A percentile compares a stretch with the other conserved stretches of the same genome.
Evolutionary conservation across 176 grass and related monocot species (phyloP).

Genomic region (Oryza glumipatula): DNA sequence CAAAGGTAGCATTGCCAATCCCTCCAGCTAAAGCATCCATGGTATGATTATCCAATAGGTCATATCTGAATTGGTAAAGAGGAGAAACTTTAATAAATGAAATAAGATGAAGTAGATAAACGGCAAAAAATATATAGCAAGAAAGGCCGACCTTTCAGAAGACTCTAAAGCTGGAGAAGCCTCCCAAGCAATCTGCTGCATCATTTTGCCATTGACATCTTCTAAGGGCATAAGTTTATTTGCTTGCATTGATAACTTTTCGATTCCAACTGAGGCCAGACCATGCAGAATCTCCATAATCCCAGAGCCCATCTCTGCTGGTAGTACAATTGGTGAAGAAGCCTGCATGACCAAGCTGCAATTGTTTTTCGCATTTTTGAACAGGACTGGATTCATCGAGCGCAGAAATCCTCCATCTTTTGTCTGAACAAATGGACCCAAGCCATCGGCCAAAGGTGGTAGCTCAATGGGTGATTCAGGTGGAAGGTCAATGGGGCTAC

Average conservation of each 20-base stretch:
- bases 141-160: slow-evolving; percentile 55
- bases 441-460: slow-evolving; percentile 68
- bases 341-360: slow-evolving; percentile 92
- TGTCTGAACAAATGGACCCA: slow-evolving; percentile 90
- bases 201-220: slow-evolving; percentile 91
- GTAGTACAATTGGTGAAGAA: slow-evolving; percentile 89
- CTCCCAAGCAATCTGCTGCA: slow-evolving; percentile 90
- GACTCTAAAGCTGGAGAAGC: slow-evolving; percentile 60
- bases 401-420: slow-evolving; percentile 83
- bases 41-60: slow-evolving; percentile 55
- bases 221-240: slow-evolving; percentile 97
- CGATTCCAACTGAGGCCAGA: slow-evolving; percentile 87
- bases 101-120: slow-evolving; percentile 29
- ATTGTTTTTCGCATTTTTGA: slow-evolving; percentile 86
- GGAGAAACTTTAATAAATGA: slow-evolving; percentile 15
- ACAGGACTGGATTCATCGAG: slow-evolving; percentile 77
- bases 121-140: slow-evolving; percentile 21
- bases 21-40: slow-evolving; percentile 34
- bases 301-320: slow-evolving; percentile 94
- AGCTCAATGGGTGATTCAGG: slow-evolving; percentile 61
- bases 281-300: slow-evolving; percentile 94
- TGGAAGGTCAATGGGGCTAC: slow-evolving; percentile 75
- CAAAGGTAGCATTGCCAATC: slow-evolving; percentile 34
- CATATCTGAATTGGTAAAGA: slow-evolving; percentile 50
- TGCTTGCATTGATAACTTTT: slow-evolving; percentile 88